Conservation (phyloP, 805 yeast species). For the Candida nanaspora region DNA sequence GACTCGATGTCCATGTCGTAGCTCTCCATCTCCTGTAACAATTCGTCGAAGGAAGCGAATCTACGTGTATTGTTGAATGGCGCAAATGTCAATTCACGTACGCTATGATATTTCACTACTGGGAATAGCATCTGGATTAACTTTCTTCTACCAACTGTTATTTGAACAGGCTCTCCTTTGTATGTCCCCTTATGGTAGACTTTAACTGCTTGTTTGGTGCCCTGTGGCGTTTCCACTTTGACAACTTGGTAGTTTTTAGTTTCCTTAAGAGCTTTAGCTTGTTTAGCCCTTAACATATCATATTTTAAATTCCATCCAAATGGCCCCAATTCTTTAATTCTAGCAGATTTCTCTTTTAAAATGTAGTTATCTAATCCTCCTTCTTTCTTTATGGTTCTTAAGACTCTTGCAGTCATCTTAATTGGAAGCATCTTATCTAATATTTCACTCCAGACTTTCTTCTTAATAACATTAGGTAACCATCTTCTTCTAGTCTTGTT, state of each 20-base stretch:
- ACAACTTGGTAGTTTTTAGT: constrained; percentile 24
- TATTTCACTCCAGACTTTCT: constrained; percentile 79
- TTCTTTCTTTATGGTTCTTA: constrained; percentile 82
- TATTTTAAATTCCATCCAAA: constrained; percentile 88
- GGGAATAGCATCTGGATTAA: constrained; percentile 50
- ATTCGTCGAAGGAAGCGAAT: constrained; percentile 36
- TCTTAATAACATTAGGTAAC: constrained; percentile 72
- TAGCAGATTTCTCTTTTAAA: constrained; percentile 78
- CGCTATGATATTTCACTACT: constrained; percentile 35
- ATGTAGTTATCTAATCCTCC: constrained; percentile 93
- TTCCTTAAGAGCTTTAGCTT: constrained; percentile 33
- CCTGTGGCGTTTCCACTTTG: constrained; percentile 22
- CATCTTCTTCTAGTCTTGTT: constrained; percentile 70
- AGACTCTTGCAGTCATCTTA: constrained; percentile 69
- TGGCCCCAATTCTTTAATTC: constrained; percentile 89
- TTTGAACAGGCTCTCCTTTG: constrained; percentile 35
- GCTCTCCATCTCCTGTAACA: constrained; percentile 41
- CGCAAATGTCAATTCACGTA: constrained; percentile 36
- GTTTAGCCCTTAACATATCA: constrained; percentile 46
- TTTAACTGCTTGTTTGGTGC: constrained; percentile 12
- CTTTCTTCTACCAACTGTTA: constrained; percentile 60
- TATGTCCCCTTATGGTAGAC: constrained; percentile 43
- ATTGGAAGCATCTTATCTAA: constrained; percentile 50
- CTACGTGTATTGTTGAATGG: constrained; percentile 40
- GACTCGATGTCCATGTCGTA: constrained; percentile 30